Base-by-base conservation (phyloP, 1,284 basidiomycete species). In the Apiotrichum mycotoxinovorans region DNA sequence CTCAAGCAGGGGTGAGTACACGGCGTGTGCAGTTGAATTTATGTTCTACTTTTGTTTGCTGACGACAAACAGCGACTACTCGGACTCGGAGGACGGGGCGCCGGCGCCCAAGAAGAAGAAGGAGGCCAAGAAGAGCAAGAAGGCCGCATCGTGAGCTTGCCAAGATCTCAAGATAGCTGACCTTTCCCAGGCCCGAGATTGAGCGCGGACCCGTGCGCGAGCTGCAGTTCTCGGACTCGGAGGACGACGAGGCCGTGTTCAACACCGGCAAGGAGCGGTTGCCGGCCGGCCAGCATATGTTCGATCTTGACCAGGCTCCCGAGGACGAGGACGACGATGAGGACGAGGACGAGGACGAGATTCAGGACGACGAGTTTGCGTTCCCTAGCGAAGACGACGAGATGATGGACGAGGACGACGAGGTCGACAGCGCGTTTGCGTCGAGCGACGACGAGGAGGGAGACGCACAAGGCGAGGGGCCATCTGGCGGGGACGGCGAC, bases 141-240 rank as follows among this genome's bases (percentile, higher is more conserved):
- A 70, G 70, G 74, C 68, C 33, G 75, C 56, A 43, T 62, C 51
- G 57, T 50, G 50, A 44, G 56, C 52, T 33, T 55, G 26, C 51
- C 52, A 26, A 38, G 37, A 49, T 23, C 27, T 37, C 25, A 20
- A 51, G 10, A 18, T 17, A n/a, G 74, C 77, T 79, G 54, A 63
- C 33, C n/a, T n/a, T n/a, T 3, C 7, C 10, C 44, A 55, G 54
- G n/a, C 56, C 54, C 15, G 57, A 59, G 25, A 44, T 58, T 69
- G 84, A 66, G 54, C 65, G 69, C 56, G 64, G 69, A 54, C 72
- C 71, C 15, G 71, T 69, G 3, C 83, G 87, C 73, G 84, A 88
- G 68, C 83, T 91, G 51, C 85, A 87, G 37, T 79, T 80, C 63
- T 72, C 71, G 2, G 76, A 78, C 59, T 85, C 85, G 3, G 86